These are phyloP conservation scores for Escallonia rubra DNA, from an alignment of 129 eudicot species.

Conservation along the genomic window DNA sequence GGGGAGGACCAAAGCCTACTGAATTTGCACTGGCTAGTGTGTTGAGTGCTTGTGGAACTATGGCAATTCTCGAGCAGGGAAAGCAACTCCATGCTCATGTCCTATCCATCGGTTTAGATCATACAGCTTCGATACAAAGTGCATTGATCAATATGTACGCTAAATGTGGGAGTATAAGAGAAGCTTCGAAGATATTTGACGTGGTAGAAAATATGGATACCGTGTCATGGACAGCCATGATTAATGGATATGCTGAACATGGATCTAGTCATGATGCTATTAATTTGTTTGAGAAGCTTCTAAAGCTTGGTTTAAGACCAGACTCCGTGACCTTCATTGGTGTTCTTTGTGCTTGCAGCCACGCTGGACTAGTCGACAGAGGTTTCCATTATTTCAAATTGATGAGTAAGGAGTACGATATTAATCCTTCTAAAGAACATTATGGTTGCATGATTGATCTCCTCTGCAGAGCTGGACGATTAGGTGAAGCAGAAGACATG, in stretches of 20 bases:
- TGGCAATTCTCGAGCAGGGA: constrained; percentile 88
- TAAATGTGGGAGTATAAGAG: constrained; percentile 75
- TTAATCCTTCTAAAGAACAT: constrained; percentile 65
- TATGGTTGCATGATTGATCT: constrained; percentile 97
- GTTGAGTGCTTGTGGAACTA: constrained; percentile 61
- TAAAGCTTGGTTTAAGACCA: constrained; percentile 48
- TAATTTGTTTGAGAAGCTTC: constrained; percentile 51
- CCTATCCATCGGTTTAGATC: constrained; percentile 54
- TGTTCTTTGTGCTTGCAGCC: constrained; percentile 84
- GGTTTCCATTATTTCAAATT: constrained; percentile 63
- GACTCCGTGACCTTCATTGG: constrained; percentile 84
- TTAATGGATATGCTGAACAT: constrained; percentile 93
- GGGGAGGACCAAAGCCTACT: constrained; percentile 76
- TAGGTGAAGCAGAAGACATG: constrained; percentile 78
- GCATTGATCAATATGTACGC: constrained; percentile 82
- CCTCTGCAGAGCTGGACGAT: constrained; percentile 75
- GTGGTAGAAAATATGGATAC: constrained; percentile 46
- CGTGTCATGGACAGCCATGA: constrained; percentile 90
- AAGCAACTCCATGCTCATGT: constrained; percentile 79
- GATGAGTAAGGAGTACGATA: constrained; percentile 37
- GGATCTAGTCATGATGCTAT: constrained; percentile 74
- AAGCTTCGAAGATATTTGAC: constrained; percentile 52
- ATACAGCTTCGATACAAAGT: constrained; percentile 59
- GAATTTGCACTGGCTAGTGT: constrained; percentile 81
- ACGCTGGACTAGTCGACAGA: constrained; percentile 69